Evolutionary conservation across 176 grass and related monocot genomes (phyloP).

Genomic region (Aegilops longissima): DNA sequence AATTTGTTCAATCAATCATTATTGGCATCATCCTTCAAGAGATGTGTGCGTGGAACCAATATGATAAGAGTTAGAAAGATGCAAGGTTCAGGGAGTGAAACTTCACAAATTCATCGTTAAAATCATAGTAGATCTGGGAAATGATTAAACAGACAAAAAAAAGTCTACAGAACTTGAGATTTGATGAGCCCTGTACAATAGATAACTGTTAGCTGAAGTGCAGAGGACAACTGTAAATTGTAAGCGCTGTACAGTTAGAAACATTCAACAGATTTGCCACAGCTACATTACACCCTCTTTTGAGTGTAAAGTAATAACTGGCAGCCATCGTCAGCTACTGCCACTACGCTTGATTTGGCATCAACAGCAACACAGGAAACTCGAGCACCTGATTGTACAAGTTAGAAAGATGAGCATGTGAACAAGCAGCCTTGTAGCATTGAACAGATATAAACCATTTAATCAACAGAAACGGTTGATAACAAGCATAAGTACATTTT

Average conservation of each 20-base stretch:
- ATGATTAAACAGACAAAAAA: neutral
- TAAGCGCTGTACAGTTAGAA: neutral
- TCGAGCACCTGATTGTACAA: conserved; percentile 33
- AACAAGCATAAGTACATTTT: neutral
- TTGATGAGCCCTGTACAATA: neutral
- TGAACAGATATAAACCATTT: conserved; percentile 15
- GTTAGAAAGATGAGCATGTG: neutral
- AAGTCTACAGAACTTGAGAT: neutral
- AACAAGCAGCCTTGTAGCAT: neutral
- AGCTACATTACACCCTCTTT: conserved; percentile 18
- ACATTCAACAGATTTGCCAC: neutral
- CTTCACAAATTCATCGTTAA: too few relatives aligned
- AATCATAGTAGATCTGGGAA: neutral
- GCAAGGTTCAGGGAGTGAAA: too few relatives aligned
- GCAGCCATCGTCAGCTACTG: conserved; percentile 49
- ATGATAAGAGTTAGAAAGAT: too few relatives aligned
- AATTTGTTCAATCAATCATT: too few relatives aligned
- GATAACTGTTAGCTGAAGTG: neutral
- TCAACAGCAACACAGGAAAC: conserved; percentile 46
- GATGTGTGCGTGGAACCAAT: too few relatives aligned
- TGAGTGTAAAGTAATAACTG: conserved; percentile 43
- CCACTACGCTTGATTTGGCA: conserved; percentile 49
- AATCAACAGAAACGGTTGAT: neutral
- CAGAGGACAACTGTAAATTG: neutral
- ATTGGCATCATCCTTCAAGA: too few relatives aligned